phyloP scores from a whole-genome alignment of 495 filamentous ascomycete species.

The Hypoxylon lienhwacheense region DNA sequence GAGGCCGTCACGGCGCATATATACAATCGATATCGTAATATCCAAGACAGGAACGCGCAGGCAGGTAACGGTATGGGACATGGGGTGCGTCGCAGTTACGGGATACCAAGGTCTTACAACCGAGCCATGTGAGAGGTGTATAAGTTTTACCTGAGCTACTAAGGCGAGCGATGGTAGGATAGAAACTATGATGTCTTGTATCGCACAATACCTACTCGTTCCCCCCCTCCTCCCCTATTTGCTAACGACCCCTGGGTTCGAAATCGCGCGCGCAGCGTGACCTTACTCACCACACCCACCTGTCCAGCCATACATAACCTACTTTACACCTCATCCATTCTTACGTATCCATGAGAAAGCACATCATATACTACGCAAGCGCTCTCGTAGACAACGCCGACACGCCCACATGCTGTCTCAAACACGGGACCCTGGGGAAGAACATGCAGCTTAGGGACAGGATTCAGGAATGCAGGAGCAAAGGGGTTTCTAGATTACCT shows the following conservation, averaged over 20 bases:
- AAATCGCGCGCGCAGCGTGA: conserved; percentile 13
- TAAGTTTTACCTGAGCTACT: too few species aligned
- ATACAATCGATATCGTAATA: conserved; percentile 23
- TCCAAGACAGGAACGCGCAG: conserved; percentile 33
- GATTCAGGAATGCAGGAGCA: background rate
- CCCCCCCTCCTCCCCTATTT: background rate
- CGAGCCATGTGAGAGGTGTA: conserved; percentile 4
- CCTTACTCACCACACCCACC: conserved; percentile 9
- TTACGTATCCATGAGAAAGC: too few species aligned
- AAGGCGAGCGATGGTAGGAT: too few species aligned
- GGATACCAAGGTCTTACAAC: conserved; percentile 21
- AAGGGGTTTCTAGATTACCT: background rate
- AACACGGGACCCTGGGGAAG: conserved; percentile 30
- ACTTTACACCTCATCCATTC: too few species aligned
- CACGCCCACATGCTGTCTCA: conserved; percentile 33
- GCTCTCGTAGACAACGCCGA: conserved; percentile 8
- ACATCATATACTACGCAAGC: too few species aligned
- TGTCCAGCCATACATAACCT: background rate
- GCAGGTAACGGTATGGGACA: conserved; percentile 9
- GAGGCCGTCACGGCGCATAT: conserved; percentile 32
- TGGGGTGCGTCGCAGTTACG: conserved; percentile 11
- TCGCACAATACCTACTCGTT: conserved; percentile 3
- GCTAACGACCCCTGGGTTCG: background rate
- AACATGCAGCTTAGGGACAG: conserved; percentile 21
- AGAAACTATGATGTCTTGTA: conserved; percentile 12